Evolutionary conservation across 345 rosid genomes (phyloP), one percentile per base, ranked within the genome.

Genomic region (Rhodamnia rubescens): DNA sequence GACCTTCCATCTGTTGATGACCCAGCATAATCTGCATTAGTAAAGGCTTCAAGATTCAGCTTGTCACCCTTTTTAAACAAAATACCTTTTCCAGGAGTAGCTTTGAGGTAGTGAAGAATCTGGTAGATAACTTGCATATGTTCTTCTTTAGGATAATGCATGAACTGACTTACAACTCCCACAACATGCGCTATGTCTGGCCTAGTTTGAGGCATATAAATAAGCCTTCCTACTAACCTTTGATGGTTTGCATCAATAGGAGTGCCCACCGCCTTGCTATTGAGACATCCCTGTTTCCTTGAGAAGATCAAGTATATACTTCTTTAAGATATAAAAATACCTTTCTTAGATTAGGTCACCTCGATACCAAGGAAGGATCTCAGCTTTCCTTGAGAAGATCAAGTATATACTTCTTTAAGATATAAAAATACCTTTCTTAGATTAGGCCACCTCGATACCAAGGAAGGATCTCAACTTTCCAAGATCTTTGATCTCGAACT

Each of bases 231-330:
- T 15, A 86, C 85, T 40, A 83, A 20, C 26, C 55, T 83, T 15
- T 50, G 85, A 53, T 81, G 84, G n/a, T 85, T 57, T 58, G 50
- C 64, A 81, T 81, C 85, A 32, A 85, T 69, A 8, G 78, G 87
- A 18, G 85, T 64, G 8, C 32, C 12, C 1, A 82, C 24, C 3
- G 58, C 83, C 61, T 83, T 83, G 6, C 51, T 29, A 22, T 47
- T 18, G 29, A 57, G 27, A 40, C 47, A 29, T 26, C n/a, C n/a
- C n/a, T n/a, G n/a, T 40, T 11, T 58, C 26, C n/a, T 10, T 9
- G 20, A 83, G 36, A 9, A 83, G 7, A 55, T 36, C 40, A 36
- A 36, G 40, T 36, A 42, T 20, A n/a, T 83, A 57, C 8, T 57
- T 56, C 22, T 26, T 24, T 56, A 42, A 0, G 20, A 53, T 20